Base-by-base conservation (phyloP, 352 stramenopile species). In the Phytopythium helicoides region DNA sequence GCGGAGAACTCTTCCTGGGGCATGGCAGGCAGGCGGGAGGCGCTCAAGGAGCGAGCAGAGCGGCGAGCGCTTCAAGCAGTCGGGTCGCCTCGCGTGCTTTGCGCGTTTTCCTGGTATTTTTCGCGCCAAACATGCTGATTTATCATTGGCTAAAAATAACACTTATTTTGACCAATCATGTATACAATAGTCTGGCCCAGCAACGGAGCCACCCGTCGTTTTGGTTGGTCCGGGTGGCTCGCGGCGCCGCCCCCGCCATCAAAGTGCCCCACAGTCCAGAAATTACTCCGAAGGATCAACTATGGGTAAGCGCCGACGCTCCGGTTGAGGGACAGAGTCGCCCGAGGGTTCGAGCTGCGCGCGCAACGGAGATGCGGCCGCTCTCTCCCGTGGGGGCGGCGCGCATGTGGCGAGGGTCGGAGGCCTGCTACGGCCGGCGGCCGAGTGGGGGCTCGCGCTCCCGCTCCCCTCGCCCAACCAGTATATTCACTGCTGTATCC, bases 401-500 rank as follows among this genome's bases (percentile, higher is more conserved):
- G 55, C 37, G 67, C 64, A 69, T 45, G 64, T 35, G 53, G 36
- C 12, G 60, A 46, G 41, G 46, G 45, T 39, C 45, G 12, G 41
- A 48, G 41, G 35, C 9, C 41, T 48, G 14, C 37, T 4, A 9
- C 37, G 19, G 16, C 26, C 42, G 23, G 14, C 41, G 41, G 12
- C 31, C 39, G 21, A 46, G 3, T 14, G 39, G 42, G n/a, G 54
- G 62, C 42, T 41, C 58, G 39, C 59, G 69, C 51, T 70, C 46
- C 19, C 49, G 49, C 28, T 41, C 58, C 54, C 38, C 60, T 52
- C 48, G 36, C 44, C 76, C 64, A 40, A 56, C 68, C 57, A 67
- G 55, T 76, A 21, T 44, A 63, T 83, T 89, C 85, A 88, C 85
- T 95, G 85, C 85, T 93, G 85, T 87, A 89, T 92, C 81, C 85